phyloP scores from a whole-genome alignment of 345 rosid species.

The Dovyalis caffra region DNA sequence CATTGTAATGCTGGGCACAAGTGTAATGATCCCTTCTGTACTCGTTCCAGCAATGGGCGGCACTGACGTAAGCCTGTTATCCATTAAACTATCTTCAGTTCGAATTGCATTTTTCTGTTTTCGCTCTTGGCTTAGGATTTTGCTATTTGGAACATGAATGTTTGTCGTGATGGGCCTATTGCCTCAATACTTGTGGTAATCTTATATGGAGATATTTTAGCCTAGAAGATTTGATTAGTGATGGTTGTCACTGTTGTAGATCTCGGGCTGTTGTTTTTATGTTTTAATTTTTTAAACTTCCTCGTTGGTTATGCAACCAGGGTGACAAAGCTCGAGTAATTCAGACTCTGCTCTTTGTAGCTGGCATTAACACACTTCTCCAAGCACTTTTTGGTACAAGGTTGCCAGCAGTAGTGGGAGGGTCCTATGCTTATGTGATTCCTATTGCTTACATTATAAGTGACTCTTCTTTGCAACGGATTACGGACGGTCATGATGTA shows the following conservation, averaged over 20 bases:
- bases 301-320: slow-evolving; percentile 10
- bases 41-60: slow-evolving; percentile 38
- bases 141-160: too few relatives aligned
- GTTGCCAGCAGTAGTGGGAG: slow-evolving; percentile 35
- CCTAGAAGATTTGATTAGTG: slow-evolving; percentile 19
- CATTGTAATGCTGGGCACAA: slow-evolving; percentile 34
- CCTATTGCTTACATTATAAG: slow-evolving; percentile 34
- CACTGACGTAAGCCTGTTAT: slow-evolving; percentile 22
- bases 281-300: not conserved
- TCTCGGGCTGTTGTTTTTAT: not conserved
- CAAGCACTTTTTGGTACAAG: slow-evolving; percentile 38
- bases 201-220: slow-evolving; percentile 13
- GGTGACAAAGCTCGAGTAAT: slow-evolving; percentile 34
- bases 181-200: not conserved
- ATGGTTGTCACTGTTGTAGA: not conserved
- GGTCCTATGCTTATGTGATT: slow-evolving; percentile 32
- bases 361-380: slow-evolving; percentile 36
- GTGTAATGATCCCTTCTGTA: slow-evolving; percentile 33
- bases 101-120: not conserved
- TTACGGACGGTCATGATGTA: slow-evolving; percentile 31
- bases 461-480: slow-evolving; percentile 30
- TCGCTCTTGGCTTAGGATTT: not conserved
- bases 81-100: not conserved
- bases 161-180: too few relatives aligned
- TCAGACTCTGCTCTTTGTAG: slow-evolving; percentile 34